These are phyloP conservation scores for Platanthera guangdongensis DNA, from an alignment of 106 monocot species.

Conservation along the genomic window DNA sequence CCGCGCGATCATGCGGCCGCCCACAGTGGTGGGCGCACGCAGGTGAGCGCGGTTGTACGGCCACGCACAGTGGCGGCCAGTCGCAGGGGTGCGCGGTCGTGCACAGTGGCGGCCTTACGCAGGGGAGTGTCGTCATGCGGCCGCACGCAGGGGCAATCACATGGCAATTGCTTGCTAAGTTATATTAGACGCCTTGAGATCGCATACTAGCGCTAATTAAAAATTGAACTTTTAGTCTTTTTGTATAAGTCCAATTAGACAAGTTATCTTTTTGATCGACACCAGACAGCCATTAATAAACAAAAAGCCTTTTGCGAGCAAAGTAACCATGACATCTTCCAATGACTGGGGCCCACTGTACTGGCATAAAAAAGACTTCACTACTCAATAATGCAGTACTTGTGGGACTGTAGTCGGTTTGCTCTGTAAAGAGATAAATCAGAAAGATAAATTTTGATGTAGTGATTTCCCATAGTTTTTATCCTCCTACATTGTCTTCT, in stretches of 20 bases:
- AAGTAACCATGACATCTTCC: neutral
- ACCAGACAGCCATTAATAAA: neutral
- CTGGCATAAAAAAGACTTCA: constrained; percentile 4
- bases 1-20: too few relatives aligned
- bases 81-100: too few relatives aligned
- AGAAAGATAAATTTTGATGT: neutral
- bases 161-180: neutral
- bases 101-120: too few relatives aligned
- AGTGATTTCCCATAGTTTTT: neutral
- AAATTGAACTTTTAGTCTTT: neutral
- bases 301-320: neutral
- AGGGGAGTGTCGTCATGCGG: too few relatives aligned
- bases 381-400: constrained; percentile 23
- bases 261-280: neutral
- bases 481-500: neutral
- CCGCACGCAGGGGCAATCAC: neutral
- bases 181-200: neutral
- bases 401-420: neutral
- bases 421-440: constrained; percentile 1
- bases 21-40: too few relatives aligned
- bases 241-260: too few relatives aligned
- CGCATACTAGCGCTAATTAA: neutral
- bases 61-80: too few relatives aligned
- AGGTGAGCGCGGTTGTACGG: too few relatives aligned
- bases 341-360: constrained; percentile 2